Percentiles rank a stretch among this genome's conserved stretches.
Conservation (phyloP, 108 stramenopile genomes). For the Stephanodiscus triporus region DNA sequence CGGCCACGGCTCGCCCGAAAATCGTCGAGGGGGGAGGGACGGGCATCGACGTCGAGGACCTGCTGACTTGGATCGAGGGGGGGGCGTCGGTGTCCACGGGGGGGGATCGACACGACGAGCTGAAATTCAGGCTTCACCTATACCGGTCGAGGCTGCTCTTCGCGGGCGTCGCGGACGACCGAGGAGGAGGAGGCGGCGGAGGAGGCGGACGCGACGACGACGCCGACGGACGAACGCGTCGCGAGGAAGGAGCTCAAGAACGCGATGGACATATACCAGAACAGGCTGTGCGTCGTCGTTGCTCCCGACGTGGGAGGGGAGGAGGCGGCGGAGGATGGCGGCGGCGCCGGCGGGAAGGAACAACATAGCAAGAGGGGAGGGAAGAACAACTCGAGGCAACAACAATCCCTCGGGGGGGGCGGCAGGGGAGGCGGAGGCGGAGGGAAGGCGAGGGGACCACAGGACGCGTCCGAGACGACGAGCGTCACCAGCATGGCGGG, state of each 20-base stretch:
- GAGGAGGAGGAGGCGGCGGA: background rate
- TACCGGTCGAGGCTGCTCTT: slow-evolving; percentile 43
- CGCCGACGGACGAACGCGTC: slow-evolving; percentile 16
- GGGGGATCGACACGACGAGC: too few species aligned
- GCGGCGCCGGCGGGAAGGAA: background rate
- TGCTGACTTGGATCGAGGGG: slow-evolving; percentile 30
- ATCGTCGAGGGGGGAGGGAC: background rate
- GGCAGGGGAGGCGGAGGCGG: background rate
- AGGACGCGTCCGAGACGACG: slow-evolving; percentile 29
- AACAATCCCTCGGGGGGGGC: background rate
- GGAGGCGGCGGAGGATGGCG: background rate
- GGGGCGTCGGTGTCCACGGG: too few species aligned
- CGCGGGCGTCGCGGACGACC: slow-evolving; percentile 2
- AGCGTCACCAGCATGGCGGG: slow-evolving; percentile 27
- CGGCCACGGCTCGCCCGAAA: too few species aligned
- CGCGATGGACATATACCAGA: slow-evolving; percentile 87
- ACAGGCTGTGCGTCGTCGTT: slow-evolving; percentile 54
- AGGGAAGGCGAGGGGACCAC: background rate
- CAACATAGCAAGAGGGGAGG: slow-evolving; percentile 1
- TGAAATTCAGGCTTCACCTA: slow-evolving; percentile 44
- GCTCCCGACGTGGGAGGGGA: background rate
- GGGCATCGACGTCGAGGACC: slow-evolving; percentile 7
- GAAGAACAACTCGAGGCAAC: background rate
- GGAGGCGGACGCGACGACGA: slow-evolving; percentile 1
- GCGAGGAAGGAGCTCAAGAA: slow-evolving; percentile 80